Conservation (phyloP, 2,329 filamentous ascomycete genomes). For the Hypoxylon sp. region DNA sequence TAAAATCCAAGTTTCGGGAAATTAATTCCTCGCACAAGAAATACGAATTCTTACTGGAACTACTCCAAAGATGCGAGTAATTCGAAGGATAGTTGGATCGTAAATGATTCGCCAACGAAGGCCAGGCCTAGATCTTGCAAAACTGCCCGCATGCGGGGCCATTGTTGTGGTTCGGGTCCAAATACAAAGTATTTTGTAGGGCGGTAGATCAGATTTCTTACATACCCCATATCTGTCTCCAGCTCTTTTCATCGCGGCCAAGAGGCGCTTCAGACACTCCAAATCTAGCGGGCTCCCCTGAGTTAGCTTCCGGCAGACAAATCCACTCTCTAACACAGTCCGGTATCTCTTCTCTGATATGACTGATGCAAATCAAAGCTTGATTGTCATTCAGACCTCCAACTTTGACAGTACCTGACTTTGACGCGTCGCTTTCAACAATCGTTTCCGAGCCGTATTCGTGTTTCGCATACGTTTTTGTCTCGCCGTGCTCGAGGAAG, state of each 20-base stretch:
- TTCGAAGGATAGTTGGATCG: not conserved
- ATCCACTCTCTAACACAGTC: constrained; percentile 87
- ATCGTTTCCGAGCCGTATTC: constrained; percentile 55
- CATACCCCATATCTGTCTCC: constrained; percentile 76
- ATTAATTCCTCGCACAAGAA: constrained; percentile 31
- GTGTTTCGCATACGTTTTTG: constrained; percentile 59
- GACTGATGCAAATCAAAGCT: constrained; percentile 92
- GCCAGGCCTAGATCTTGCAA: not conserved
- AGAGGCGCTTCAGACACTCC: constrained; percentile 75
- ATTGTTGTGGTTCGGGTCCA: constrained; percentile 2
- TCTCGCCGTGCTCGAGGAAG: constrained; percentile 79
- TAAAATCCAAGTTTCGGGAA: constrained; percentile 25
- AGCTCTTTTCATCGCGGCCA: constrained; percentile 69
- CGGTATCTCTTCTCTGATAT: constrained; percentile 91
- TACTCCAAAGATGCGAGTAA: constrained; percentile 24
- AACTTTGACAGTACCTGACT: constrained; percentile 65
- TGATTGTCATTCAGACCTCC: constrained; percentile 77
- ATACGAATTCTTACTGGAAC: constrained; percentile 1
- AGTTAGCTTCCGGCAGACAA: constrained; percentile 83
- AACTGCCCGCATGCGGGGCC: not conserved
- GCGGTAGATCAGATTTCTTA: constrained; percentile 22
- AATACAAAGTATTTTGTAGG: constrained; percentile 2
- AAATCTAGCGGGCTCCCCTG: constrained; percentile 72
- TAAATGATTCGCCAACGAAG: constrained; percentile 7
- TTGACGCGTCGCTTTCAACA: constrained; percentile 64